phyloP scores from a whole-genome alignment of 169 alveolate genomes.

The Plasmodium cynomolgi region DNA sequence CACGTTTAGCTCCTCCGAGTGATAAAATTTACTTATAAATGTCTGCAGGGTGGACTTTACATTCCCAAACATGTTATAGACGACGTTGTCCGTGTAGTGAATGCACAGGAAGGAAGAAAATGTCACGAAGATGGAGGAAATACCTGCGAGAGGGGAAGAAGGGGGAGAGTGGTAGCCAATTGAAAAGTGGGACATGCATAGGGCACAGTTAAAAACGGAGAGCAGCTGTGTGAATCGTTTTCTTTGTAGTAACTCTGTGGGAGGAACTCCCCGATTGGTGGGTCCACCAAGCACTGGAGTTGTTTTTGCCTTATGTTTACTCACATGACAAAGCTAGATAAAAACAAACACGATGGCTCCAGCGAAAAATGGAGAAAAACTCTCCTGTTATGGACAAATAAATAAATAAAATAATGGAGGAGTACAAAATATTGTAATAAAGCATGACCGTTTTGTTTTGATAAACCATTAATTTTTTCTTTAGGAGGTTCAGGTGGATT shows the following conservation, averaged over 20 bases:
- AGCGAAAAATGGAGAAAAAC: background rate
- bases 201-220: background rate
- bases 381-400: constrained; percentile 28
- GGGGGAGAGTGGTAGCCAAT: background rate
- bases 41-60: constrained; percentile 65
- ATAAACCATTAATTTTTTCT: constrained; percentile 29
- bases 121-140: constrained; percentile 51
- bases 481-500: constrained; percentile 28
- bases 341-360: background rate
- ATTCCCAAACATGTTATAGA: constrained; percentile 65
- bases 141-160: background rate
- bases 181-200: background rate
- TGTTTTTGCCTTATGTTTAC: background rate
- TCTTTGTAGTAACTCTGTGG: background rate
- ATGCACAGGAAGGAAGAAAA: constrained; percentile 63
- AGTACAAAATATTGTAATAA: constrained; percentile 25
- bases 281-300: background rate
- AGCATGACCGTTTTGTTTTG: constrained; percentile 29
- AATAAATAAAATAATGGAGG: constrained; percentile 27
- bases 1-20: constrained; percentile 18
- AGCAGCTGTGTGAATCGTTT: background rate
- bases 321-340: constrained; percentile 34
- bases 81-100: constrained; percentile 66
- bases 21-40: constrained; percentile 42
- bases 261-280: background rate